Evolutionary conservation across 2,329 filamentous ascomycete genomes (phyloP), one percentile per base, ranked within the genome.

Genomic region (Dothistroma septosporum): DNA sequence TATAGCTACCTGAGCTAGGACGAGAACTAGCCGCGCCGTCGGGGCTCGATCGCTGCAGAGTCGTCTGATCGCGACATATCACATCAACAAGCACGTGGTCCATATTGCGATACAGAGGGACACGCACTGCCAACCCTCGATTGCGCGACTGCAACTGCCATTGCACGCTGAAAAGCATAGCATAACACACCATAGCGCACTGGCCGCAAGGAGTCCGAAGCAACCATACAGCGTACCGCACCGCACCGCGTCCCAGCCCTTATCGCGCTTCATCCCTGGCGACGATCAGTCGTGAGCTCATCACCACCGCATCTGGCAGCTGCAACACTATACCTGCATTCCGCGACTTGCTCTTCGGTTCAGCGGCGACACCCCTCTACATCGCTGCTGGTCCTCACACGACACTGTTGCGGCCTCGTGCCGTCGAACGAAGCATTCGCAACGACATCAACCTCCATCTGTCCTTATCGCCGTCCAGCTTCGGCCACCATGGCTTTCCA

Each of bases 401-500:
- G 37, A 53, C 49, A 10, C 33, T 21, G 50, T 53, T 35, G 50
- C 50, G 50, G 50, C 50, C 50, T 21, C 35, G 50, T 6, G 50
- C 50, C 56, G 44, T 21, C 44, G n/a, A 41, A 46, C 16, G 41
- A 46, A 33, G 21, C 10, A 28, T 5, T 47, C 37, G n/a, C 56
- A 47, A 57, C 57, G 9, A 58, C 58, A 21, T 47, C 22, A 37
- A 32, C 52, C 33, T 46, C 54, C 32, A 22, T 24, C 56, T 44
- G 48, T 48, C 49, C 63, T 58, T 61, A 59, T 61, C 63, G 50
- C 41, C 53, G 53, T 16, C 31, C 37, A 32, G 41, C 41, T 35
- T 33, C 57, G 35, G 52, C 56, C 57, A 50, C 54, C 47, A 67
- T 67, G 65, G 65, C 65, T 32, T 67, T 67, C 63, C 65, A 67